Conservation (phyloP, 2,329 filamentous ascomycete genomes). For the Aureobasidium vineae region DNA sequence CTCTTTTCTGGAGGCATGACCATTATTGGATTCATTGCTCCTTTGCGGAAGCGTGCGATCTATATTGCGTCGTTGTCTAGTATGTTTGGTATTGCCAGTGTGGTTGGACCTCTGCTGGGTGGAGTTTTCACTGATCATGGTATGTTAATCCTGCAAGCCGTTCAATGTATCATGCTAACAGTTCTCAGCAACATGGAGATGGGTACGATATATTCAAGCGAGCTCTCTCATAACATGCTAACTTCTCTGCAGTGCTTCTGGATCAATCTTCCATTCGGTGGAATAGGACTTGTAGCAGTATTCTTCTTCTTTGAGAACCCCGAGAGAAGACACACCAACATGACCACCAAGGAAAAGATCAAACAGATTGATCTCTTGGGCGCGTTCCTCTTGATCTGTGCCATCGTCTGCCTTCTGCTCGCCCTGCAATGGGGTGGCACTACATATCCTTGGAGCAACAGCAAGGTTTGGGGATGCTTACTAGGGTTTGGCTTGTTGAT, state of each 20-base stretch:
- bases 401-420: slow-evolving; percentile 43
- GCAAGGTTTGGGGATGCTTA: slow-evolving; percentile 30
- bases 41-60: slow-evolving; percentile 45
- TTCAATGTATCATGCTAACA: not conserved
- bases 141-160: slow-evolving; percentile 28
- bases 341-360: slow-evolving; percentile 46
- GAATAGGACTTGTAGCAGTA: slow-evolving; percentile 35
- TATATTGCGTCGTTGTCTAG: slow-evolving; percentile 41
- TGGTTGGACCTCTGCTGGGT: slow-evolving; percentile 46
- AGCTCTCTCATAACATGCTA: not conserved
- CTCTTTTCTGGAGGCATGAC: slow-evolving; percentile 47
- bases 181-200: slow-evolving; percentile 9
- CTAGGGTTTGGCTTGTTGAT: slow-evolving; percentile 17
- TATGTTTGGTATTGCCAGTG: slow-evolving; percentile 43
- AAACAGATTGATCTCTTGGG: slow-evolving; percentile 45
- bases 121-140: slow-evolving; percentile 45
- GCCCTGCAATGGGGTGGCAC: slow-evolving; percentile 50
- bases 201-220: not conserved
- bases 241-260: slow-evolving; percentile 18
- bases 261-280: slow-evolving; percentile 44
- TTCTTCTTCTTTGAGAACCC: slow-evolving; percentile 38
- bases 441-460: slow-evolving; percentile 39
- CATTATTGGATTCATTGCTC: slow-evolving; percentile 48
- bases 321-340: slow-evolving; percentile 27
- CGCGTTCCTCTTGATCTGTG: slow-evolving; percentile 43